Base-by-base conservation (phyloP, 345 rosid genomes). In the Brassica incana region DNA sequence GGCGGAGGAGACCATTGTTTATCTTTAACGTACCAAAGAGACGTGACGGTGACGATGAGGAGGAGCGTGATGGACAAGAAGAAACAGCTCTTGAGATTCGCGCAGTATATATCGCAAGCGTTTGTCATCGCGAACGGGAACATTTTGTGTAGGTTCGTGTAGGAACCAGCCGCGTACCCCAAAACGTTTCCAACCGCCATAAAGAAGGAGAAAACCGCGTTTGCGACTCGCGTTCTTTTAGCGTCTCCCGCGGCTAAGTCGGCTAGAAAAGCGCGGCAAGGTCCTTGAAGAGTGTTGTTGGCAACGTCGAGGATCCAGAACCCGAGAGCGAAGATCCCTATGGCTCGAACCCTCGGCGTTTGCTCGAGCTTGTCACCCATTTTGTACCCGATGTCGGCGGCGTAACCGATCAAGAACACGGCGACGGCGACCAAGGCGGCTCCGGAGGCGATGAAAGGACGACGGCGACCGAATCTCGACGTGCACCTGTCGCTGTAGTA, bases 281-380 rank as follows among this genome's bases (percentile, higher is more conserved):
- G 98, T 4, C 97, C 97, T 77, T 93, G 98, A 3, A 94, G 79
- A 82, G 88, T 92, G 82, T 95, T 95, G 84, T 95, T 95, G 9
- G 99, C 97, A 0, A 95, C 97, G 52, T 95, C 99, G 4, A 95
- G 96, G 50, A 92, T 83, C 99, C 99, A 95, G 71, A 95, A 95
- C 2, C 99, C 99, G 14, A 83, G 40, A 0, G 83, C 92, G 65
- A 95, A 95, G 4, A 90, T 75, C 1, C 35, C 86, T 1, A 92
- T 83, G 38, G 97, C 99, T 7, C 94, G 88, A 0, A 86, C 65
- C 78, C 84, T 92, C 0, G 85, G 36, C 12, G 23, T 1, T 2
- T 50, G 7, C 0, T 30, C 67, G 8, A 85, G 15, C 2, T 84
- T 9, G 35, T 95, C 99, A 0, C 97, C 97, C 2, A 85, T 29